phyloP scores from a whole-genome alignment of 495 filamentous ascomycete species.

The Collariella sp. region DNA sequence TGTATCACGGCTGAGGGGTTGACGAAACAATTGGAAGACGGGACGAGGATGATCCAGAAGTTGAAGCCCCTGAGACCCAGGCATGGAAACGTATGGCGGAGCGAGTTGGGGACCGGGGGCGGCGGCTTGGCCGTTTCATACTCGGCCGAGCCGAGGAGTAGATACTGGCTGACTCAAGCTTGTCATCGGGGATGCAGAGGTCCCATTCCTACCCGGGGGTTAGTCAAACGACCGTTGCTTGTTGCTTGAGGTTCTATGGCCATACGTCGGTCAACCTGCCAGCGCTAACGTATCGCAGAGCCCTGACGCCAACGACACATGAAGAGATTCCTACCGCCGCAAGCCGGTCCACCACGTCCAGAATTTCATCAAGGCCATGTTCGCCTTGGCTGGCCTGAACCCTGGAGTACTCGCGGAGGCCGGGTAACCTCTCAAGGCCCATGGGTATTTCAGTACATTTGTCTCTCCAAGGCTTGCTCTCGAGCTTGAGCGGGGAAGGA shows the following conservation, averaged over 20 bases:
- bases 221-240: too few relatives aligned
- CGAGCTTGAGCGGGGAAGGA: too few relatives aligned
- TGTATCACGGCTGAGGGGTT: background rate
- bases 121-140: background rate
- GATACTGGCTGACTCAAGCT: background rate
- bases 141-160: background rate
- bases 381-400: background rate
- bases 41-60: constrained; percentile 7
- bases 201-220: constrained; percentile 6
- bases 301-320: constrained; percentile 3
- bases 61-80: background rate
- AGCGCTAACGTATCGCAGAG: constrained; percentile 4
- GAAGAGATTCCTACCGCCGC: background rate
- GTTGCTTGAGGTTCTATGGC: background rate
- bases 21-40: constrained; percentile 7
- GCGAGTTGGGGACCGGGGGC: background rate
- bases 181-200: constrained; percentile 4
- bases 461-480: too few relatives aligned
- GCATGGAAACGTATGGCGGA: constrained; percentile 4
- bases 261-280: background rate
- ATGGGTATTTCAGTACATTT: too few relatives aligned
- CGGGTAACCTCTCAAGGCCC: background rate
- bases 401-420: background rate
- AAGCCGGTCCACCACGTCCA: background rate
- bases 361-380: constrained; percentile 1